Conservation (phyloP, 2,329 filamentous ascomycete species). For the Didymella pinodella region DNA sequence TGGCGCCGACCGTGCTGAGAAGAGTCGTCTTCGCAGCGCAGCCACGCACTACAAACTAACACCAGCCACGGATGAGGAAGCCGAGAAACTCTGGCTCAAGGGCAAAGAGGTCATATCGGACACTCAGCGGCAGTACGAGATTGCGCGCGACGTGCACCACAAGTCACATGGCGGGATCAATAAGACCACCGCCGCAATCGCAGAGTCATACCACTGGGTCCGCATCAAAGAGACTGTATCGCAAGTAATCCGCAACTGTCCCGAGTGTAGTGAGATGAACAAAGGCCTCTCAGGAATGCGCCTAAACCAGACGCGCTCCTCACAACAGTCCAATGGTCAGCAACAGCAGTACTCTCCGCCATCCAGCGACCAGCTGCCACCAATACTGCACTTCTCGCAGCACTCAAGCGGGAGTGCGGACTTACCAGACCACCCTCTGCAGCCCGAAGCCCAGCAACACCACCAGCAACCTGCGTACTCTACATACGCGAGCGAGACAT, state of each 20-base stretch:
- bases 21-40: slow-evolving; percentile 90
- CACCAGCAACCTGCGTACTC: slow-evolving; percentile 34
- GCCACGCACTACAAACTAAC: slow-evolving; percentile 93
- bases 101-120: slow-evolving; percentile 97
- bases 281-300: slow-evolving; percentile 43
- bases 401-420: slow-evolving; percentile 22
- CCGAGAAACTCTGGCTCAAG: slow-evolving; percentile 84
- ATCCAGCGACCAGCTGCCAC: slow-evolving; percentile 10
- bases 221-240: slow-evolving; percentile 97
- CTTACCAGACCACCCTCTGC: slow-evolving; percentile 40
- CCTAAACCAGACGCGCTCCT: slow-evolving; percentile 29
- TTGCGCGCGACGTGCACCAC: slow-evolving; percentile 79
- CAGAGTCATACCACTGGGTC: slow-evolving; percentile 96
- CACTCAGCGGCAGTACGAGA: slow-evolving; percentile 87
- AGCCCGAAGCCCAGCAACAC: slow-evolving; percentile 41
- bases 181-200: slow-evolving; percentile 94
- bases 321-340: slow-evolving; percentile 14
- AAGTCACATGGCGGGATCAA: slow-evolving; percentile 91
- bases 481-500: slow-evolving; percentile 52
- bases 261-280: slow-evolving; percentile 79
- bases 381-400: slow-evolving; percentile 6
- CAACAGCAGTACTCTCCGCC: slow-evolving; percentile 17
- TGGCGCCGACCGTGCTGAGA: slow-evolving; percentile 92
- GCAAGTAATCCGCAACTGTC: slow-evolving; percentile 90
- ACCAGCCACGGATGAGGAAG: slow-evolving; percentile 55